phyloP scores from a whole-genome alignment of 306 rosid species.

The Vigna mungo region DNA sequence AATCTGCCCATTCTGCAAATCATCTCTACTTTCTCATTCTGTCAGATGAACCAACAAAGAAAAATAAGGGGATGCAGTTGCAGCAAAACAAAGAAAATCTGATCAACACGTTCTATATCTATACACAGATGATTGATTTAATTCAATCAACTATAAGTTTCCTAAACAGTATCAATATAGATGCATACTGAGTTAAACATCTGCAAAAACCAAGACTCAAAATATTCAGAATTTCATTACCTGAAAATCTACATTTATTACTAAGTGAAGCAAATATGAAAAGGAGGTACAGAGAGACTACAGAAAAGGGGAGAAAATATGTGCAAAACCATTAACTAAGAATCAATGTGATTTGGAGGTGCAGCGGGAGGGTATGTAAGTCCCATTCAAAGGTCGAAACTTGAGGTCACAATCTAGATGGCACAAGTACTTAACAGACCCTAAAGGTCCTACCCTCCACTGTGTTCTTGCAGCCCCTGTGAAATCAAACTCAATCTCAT shows the following conservation, averaged over 20 bases:
- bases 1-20: neutral
- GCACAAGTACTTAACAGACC: conserved; percentile 64
- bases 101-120: conserved; percentile 1
- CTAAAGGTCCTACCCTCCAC: conserved; percentile 71
- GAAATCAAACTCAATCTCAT: conserved; percentile 60
- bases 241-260: conserved; percentile 19
- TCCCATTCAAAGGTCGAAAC: conserved; percentile 67
- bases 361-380: conserved; percentile 61
- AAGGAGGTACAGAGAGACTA: neutral
- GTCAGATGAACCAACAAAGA: neutral
- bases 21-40: neutral
- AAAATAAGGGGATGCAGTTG: neutral
- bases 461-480: conserved; percentile 64
- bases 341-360: conserved; percentile 68
- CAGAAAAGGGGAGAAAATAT: neutral
- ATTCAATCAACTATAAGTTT: neutral
- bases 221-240: conserved; percentile 22
- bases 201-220: conserved; percentile 14
- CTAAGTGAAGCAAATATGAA: neutral
- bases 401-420: conserved; percentile 65
- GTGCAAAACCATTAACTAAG: too few species aligned
- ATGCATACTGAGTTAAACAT: conserved; percentile 15
- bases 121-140: neutral
- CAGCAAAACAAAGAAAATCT: neutral
- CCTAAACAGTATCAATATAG: neutral